Evolutionary conservation across 2,329 filamentous ascomycete species (phyloP), one percentile per base, ranked within the genome.

Genomic region (Aspergillus ustus): DNA sequence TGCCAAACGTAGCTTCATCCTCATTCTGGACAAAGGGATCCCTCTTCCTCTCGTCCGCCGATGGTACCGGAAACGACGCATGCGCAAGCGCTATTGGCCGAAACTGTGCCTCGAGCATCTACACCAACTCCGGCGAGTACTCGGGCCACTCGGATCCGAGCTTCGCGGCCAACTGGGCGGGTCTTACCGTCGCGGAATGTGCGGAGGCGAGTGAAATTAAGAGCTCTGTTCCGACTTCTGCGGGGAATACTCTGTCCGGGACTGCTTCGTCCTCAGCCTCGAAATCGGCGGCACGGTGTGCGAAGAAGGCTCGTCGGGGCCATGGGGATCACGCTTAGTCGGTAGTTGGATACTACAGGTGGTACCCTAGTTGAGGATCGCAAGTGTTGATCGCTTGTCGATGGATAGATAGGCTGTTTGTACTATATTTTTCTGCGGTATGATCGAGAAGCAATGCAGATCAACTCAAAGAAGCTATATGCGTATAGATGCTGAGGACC

Each of bases 1-100:
- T 81, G n/a, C 3, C 17, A 2, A 44, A n/a, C 4, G 29, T 52
- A 2, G 29, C 37, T n/a, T 54, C 52, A 4, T 9, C 15, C 7
- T 7, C 22, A 7, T 11, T 8, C 40, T 54, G 52, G 52, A 40
- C 31, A 3, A n/a, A 22, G 2, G 52, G 52, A 15, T 43, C 40
- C 15, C 34, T 54, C 8, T 54, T 54, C 40, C 40, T 54, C 17
- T 45, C 40, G 1, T 54, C 52, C 11, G 52, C 52, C 3, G 52
- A 54, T 28, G 52, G 52, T 0, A 54, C 4, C 17, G 52, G 52
- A 8, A 54, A 54, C n/a, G 52, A 54, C 11, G 52, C 40, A 0
- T 54, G 52, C 52, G 22, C 52, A 13, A 54, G 52, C 40, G 45
- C 29, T 25, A 54, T 54, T 20, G 40, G 52, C 40, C 52, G 52